These are phyloP conservation scores for Ophiostoma sp. DNA, from an alignment of 2,329 filamentous ascomycete species.

Conservation along the genomic window DNA sequence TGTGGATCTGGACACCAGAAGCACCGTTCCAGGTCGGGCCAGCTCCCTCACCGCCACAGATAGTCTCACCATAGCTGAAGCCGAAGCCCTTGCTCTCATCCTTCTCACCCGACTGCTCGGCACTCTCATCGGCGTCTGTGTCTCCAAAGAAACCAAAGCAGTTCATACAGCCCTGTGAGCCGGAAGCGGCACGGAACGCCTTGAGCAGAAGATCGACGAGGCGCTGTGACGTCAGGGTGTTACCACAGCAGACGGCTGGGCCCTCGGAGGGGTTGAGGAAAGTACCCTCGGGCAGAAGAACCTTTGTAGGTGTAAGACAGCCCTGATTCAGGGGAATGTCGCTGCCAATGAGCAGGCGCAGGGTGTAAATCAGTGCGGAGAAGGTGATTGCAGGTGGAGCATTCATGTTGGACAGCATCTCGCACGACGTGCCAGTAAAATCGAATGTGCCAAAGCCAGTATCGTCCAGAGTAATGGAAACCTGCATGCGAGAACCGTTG, in stretches of 20 bases:
- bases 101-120: conserved; percentile 25
- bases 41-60: conserved; percentile 35
- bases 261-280: conserved; percentile 32
- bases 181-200: conserved; percentile 30
- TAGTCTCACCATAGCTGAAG: conserved; percentile 33
- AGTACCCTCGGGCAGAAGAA: conserved; percentile 32
- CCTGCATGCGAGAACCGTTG: conserved; percentile 34
- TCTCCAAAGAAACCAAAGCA: conserved; percentile 31
- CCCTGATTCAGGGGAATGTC: conserved; percentile 40
- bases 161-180: conserved; percentile 33
- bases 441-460: conserved; percentile 35
- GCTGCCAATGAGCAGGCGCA: conserved; percentile 34
- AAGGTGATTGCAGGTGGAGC: conserved; percentile 24
- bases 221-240: conserved; percentile 31
- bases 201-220: conserved; percentile 34
- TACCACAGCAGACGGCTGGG: conserved; percentile 41
- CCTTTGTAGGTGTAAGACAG: conserved; percentile 35
- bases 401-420: conserved; percentile 23
- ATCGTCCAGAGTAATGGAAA: conserved; percentile 33
- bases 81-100: conserved; percentile 20
- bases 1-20: conserved; percentile 31
- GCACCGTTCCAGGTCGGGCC: conserved; percentile 32
- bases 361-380: conserved; percentile 36
- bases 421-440: conserved; percentile 34
- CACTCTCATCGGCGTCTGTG: conserved; percentile 19